These are phyloP conservation scores for Epichloe baconii DNA, from an alignment of 2,329 filamentous ascomycete species.

Conservation along the genomic window DNA sequence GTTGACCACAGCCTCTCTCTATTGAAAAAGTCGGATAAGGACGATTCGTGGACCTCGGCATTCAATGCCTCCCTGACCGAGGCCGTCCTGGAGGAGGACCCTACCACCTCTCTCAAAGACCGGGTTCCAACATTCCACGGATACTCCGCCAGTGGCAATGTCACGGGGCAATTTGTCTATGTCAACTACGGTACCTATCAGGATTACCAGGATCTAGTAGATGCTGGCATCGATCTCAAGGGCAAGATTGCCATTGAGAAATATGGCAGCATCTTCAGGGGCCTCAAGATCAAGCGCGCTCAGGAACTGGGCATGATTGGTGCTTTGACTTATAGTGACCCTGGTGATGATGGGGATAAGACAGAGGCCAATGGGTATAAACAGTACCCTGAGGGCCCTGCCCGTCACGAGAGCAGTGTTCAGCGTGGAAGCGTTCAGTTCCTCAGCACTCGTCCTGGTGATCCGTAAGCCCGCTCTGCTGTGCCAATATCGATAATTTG, in stretches of 20 bases:
- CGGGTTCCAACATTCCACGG: constrained; percentile 86
- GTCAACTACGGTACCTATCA: constrained; percentile 82
- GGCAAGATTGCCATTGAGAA: constrained; percentile 81
- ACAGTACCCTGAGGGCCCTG: constrained; percentile 74
- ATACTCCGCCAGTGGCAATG: constrained; percentile 85
- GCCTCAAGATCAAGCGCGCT: constrained; percentile 83
- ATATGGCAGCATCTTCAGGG: constrained; percentile 79
- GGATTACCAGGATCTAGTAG: constrained; percentile 71
- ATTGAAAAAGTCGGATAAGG: constrained; percentile 31
- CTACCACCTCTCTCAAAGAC: constrained; percentile 57
- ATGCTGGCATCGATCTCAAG: constrained; percentile 59
- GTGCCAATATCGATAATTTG: background rate
- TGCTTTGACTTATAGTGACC: constrained; percentile 74
- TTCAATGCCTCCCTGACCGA: constrained; percentile 75
- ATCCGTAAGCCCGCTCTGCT: constrained; percentile 39
- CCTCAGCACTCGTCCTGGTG: constrained; percentile 53
- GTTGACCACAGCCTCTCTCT: constrained; percentile 56
- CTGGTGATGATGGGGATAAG: constrained; percentile 72
- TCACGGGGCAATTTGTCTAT: constrained; percentile 75
- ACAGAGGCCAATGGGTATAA: constrained; percentile 72
- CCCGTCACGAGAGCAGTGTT: constrained; percentile 75
- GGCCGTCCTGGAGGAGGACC: constrained; percentile 71
- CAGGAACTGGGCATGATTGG: constrained; percentile 84
- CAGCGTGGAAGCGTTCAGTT: constrained; percentile 82
- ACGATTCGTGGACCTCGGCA: constrained; percentile 42